phyloP scores from a whole-genome alignment of 2,329 filamentous ascomycete species.

The Ceratocystis variospora region DNA sequence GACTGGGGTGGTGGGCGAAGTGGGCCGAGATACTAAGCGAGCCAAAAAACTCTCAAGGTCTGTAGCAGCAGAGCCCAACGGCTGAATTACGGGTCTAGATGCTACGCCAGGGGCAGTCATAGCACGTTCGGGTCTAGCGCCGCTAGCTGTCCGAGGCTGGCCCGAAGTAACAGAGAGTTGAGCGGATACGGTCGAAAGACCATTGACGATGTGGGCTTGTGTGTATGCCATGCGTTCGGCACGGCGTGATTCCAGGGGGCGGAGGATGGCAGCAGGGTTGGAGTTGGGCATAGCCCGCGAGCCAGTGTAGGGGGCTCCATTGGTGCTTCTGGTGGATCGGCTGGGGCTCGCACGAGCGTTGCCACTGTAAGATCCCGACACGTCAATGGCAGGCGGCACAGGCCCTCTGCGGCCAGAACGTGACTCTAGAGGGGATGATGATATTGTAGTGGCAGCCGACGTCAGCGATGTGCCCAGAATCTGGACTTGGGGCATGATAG shows the following conservation, averaged over 20 bases:
- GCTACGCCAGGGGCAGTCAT: constrained; percentile 17
- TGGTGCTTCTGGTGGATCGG: neutral
- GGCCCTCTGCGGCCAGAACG: constrained; percentile 6
- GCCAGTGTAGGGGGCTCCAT: neutral
- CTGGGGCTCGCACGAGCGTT: constrained; percentile 18
- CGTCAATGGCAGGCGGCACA: constrained; percentile 29
- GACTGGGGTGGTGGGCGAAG: constrained; percentile 16
- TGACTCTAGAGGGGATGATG: neutral
- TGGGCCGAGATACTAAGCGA: constrained; percentile 12
- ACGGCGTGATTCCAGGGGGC: constrained; percentile 6
- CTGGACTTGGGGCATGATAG: neutral
- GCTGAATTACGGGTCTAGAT: constrained; percentile 5
- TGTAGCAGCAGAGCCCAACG: constrained; percentile 9
- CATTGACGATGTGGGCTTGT: constrained; percentile 15
- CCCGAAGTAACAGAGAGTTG: constrained; percentile 16
- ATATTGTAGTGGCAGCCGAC: neutral
- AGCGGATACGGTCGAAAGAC: constrained; percentile 13
- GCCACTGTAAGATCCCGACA: constrained; percentile 32
- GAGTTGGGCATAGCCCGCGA: neutral
- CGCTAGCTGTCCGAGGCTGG: constrained; percentile 14
- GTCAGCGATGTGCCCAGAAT: neutral
- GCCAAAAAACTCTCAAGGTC: neutral
- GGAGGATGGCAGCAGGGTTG: neutral
- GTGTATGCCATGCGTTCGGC: constrained; percentile 9
- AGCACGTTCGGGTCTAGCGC: constrained; percentile 12